These are phyloP conservation scores for Colletotrichum aenigma DNA, from an alignment of 2,329 filamentous ascomycete genomes.

Conservation along the genomic window DNA sequence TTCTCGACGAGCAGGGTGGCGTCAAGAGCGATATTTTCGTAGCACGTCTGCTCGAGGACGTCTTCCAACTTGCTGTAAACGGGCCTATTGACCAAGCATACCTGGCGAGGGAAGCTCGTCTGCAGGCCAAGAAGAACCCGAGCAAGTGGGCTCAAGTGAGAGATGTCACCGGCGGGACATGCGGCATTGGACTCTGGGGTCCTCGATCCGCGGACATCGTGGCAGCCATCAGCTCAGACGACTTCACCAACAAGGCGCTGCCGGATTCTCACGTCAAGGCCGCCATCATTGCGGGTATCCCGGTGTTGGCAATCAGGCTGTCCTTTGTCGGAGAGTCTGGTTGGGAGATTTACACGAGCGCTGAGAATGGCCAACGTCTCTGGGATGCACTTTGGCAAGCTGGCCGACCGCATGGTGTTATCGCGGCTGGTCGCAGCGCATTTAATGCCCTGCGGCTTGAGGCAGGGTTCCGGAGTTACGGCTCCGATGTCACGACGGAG, in stretches of 20 bases:
- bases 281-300: constrained; percentile 56
- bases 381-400: constrained; percentile 64
- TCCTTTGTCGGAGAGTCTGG: constrained; percentile 67
- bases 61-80: constrained; percentile 63
- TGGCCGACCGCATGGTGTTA: constrained; percentile 57
- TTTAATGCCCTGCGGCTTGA: constrained; percentile 65
- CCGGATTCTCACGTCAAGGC: constrained; percentile 55
- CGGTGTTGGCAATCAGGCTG: constrained; percentile 58
- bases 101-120: constrained; percentile 55
- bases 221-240: constrained; percentile 43
- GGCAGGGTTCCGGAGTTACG: constrained; percentile 62
- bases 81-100: constrained; percentile 59
- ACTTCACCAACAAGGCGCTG: constrained; percentile 49
- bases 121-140: constrained; percentile 45
- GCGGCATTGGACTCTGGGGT: constrained; percentile 67
- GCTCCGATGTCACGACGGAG: constrained; percentile 64
- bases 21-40: constrained; percentile 63
- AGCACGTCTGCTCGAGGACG: constrained; percentile 50
- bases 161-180: constrained; percentile 64
- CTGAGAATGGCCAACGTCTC: constrained; percentile 60
- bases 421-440: constrained; percentile 62
- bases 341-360: constrained; percentile 66
- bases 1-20: constrained; percentile 57
- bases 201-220: constrained; percentile 59
- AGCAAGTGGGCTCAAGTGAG: constrained; percentile 53